These are phyloP conservation scores for Irineochytrium annulatum DNA, from an alignment of 192 early-diverging fungal genomes.

Conservation along the genomic window DNA sequence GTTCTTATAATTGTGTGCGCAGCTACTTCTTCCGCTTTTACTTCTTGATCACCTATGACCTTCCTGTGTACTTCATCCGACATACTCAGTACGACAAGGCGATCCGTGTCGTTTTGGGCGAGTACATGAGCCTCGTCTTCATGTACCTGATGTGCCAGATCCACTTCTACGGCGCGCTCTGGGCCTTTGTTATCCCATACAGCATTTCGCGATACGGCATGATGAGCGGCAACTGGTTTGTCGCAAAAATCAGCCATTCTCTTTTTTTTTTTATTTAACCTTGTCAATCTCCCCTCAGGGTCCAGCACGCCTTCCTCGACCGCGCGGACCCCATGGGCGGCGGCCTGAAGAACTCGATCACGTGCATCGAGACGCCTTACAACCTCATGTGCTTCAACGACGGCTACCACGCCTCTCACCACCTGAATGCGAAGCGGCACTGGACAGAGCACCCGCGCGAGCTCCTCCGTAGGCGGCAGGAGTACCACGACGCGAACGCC, in stretches of 20 bases:
- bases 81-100: constrained; percentile 17
- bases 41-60: constrained; percentile 22
- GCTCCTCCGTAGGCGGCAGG: constrained; percentile 13
- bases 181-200: constrained; percentile 27
- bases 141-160: background rate
- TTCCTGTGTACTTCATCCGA: constrained; percentile 29
- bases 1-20: background rate
- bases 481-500: constrained; percentile 25
- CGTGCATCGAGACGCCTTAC: constrained; percentile 28
- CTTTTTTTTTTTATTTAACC: background rate
- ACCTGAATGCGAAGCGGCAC: constrained; percentile 39
- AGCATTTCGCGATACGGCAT: constrained; percentile 31
- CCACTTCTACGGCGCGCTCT: constrained; percentile 22
- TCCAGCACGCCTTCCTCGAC: constrained; percentile 42
- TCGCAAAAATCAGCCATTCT: background rate
- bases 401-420: constrained; percentile 48
- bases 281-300: background rate
- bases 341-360: constrained; percentile 32
- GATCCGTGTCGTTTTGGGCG: constrained; percentile 8
- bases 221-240: constrained; percentile 45
- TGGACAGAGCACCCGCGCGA: constrained; percentile 43
- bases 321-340: constrained; percentile 27
- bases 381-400: constrained; percentile 39
- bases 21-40: constrained; percentile 40
- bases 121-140: constrained; percentile 11